Evolutionary conservation across 2,329 filamentous ascomycete species (phyloP), one percentile per base, ranked within the genome.

Genomic region (Polytolypa hystricis): DNA sequence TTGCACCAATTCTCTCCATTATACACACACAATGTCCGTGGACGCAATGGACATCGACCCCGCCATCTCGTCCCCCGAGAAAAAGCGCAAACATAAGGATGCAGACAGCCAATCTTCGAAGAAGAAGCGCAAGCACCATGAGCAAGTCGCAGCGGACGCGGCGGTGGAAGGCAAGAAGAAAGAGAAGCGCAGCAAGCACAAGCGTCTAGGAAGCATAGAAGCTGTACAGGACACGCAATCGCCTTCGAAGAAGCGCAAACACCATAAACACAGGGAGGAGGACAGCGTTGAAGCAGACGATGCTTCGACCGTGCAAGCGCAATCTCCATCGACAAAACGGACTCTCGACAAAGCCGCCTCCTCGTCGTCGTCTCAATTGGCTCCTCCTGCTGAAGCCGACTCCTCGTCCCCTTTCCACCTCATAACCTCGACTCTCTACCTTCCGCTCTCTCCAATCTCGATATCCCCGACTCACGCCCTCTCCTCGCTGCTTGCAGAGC

Each of bases 361-460:
- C n/a, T n/a, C n/a, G n/a, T 47, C 17, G 62, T 62, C 16, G 44
- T 60, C 42, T n/a, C 32, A 42, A 43, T 37, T 32, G 15, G 12
- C 33, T 30, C 26, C 34, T 19, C 5, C 35, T 30, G 28, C 35
- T 12, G 11, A 25, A 5, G 34, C 36, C 16, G 12, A 33, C 4
- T 21, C 39, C 23, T 39, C 46, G 61, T 82, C 81, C 30, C 82
- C 87, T 11, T 89, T 93, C 61, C 77, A 78, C 55, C 74, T 77
- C 18, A 80, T 89, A 52, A 85, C 81, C 15, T 74, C 84, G 28
- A 87, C 87, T 2, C 73, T 94, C 49, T 78, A 76, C 53, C 62
- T 79, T 40, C 66, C 73, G 4, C 63, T 79, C 37, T 69, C 74
- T 26, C 73, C 75, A 15, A 68, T 74, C 39, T 66, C 62, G 19